phyloP scores from a whole-genome alignment of 148 eudicot species.

The Vaccinium darrowii region DNA sequence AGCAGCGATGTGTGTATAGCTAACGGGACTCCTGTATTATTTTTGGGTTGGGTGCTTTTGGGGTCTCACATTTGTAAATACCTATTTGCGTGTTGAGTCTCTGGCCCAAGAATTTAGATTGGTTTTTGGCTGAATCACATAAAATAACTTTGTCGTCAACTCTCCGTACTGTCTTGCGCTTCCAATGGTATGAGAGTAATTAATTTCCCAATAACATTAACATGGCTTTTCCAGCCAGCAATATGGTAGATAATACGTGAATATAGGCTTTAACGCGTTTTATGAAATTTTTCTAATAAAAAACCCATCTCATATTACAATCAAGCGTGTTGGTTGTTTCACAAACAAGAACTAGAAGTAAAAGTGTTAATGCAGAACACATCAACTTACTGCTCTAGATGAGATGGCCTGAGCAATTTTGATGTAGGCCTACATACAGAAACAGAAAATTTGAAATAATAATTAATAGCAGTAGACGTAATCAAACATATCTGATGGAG shows the following conservation, averaged over 20 bases:
- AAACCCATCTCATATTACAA: neutral
- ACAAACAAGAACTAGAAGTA: neutral
- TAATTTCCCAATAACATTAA: no score
- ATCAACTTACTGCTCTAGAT: constrained; percentile 83
- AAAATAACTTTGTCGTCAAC: neutral
- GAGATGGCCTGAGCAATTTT: constrained; percentile 98
- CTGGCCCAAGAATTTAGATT: neutral
- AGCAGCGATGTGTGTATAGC: neutral
- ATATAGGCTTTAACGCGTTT: neutral
- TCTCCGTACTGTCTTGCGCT: neutral
- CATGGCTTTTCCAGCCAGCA: no score
- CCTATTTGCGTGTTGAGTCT: neutral
- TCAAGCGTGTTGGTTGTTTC: neutral
- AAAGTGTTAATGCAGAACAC: neutral
- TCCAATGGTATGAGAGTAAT: neutral
- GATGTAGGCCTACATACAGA: constrained; percentile 74
- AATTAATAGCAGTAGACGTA: neutral
- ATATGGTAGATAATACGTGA: no score
- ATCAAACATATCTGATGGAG: neutral
- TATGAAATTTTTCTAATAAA: neutral
- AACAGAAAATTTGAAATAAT: constrained; percentile 6
- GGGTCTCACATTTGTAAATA: neutral
- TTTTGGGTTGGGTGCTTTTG: neutral
- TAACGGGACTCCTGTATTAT: neutral
- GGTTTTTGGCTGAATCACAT: neutral